phyloP scores from a whole-genome alignment of 768 basidiomycete genomes.

The Phlebiopsis flavidoalba region DNA sequence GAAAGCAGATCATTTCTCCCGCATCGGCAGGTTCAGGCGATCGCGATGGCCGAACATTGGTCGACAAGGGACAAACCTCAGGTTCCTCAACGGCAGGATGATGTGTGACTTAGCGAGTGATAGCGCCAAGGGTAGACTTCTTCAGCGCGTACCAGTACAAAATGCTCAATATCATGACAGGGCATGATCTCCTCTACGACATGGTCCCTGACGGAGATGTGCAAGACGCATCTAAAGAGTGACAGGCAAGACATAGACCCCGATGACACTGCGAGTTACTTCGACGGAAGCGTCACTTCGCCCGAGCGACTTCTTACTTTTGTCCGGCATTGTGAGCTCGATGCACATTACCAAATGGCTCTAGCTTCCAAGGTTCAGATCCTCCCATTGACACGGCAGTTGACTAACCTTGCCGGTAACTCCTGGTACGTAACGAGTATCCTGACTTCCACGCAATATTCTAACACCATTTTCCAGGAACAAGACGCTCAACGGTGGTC shows the following conservation, averaged over 20 bases:
- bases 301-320: conserved; percentile 82
- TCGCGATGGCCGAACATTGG: conserved; percentile 79
- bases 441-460: neutral
- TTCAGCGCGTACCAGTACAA: no score
- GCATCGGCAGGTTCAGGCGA: conserved; percentile 85
- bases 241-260: conserved; percentile 93
- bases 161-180: conserved; percentile 32
- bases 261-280: conserved; percentile 87
- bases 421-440: conserved; percentile 61
- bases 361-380: conserved; percentile 93
- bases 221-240: conserved; percentile 78
- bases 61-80: conserved; percentile 78
- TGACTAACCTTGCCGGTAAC: conserved; percentile 95
- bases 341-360: conserved; percentile 97
- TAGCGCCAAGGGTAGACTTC: conserved; percentile 65
- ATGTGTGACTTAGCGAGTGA: conserved; percentile 93
- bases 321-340: conserved; percentile 89
- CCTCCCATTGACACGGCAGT: conserved; percentile 84
- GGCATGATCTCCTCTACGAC: conserved; percentile 97
- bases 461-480: conserved; percentile 55
- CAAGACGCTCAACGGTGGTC: conserved; percentile 93
- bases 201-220: conserved; percentile 98
- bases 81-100: conserved; percentile 78
- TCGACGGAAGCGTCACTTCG: conserved; percentile 75
- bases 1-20: conserved; percentile 91